Evolutionary conservation across 306 rosid genomes (phyloP).

Genomic region (Oemleria cerasiformis): DNA sequence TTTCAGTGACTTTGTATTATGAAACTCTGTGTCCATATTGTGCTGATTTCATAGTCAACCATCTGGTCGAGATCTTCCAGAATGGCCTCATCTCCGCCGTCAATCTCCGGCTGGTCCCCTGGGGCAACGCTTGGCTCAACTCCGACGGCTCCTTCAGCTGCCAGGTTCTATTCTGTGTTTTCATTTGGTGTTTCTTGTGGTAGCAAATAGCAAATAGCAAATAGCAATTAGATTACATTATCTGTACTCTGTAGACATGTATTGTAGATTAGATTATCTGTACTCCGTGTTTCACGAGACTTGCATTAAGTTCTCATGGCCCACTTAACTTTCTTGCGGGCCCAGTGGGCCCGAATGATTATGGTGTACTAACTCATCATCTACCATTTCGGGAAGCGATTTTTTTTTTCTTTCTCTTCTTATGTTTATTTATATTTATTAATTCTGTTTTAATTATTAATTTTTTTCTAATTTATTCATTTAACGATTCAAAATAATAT

Average conservation of each 20-base stretch:
- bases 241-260: not conserved
- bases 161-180: conserved; percentile 41
- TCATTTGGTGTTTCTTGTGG: not conserved
- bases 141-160: conserved; percentile 52
- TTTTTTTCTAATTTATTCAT: too few species aligned
- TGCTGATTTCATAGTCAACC: conserved; percentile 76
- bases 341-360: not conserved
- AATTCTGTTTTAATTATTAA: too few species aligned
- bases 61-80: conserved; percentile 59
- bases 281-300: not conserved
- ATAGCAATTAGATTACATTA: not conserved
- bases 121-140: conserved; percentile 79
- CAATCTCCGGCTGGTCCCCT: conserved; percentile 74
- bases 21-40: conserved; percentile 83
- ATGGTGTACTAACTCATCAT: not conserved
- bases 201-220: not conserved
- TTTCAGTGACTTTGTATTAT: conserved; percentile 64
- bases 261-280: too few species aligned
- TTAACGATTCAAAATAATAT: too few species aligned
- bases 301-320: not conserved
- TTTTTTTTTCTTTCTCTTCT: not conserved
- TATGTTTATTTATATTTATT: not conserved
- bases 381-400: not conserved
- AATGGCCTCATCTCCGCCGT: conserved; percentile 65
- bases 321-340: not conserved